Conservation (phyloP, 345 rosid species). For the Lepidium aucheri region DNA sequence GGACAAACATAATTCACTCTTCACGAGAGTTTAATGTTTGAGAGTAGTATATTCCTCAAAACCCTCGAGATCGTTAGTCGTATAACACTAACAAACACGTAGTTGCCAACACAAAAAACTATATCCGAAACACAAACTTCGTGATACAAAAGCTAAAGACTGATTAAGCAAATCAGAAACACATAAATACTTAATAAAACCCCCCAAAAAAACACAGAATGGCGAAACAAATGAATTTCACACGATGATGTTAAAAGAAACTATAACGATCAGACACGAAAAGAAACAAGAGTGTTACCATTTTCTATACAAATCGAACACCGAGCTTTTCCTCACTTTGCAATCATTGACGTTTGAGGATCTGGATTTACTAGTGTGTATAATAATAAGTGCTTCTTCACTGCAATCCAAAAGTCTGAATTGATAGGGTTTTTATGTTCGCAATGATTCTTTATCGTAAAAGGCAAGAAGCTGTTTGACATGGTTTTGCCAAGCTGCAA, state of each 20-base stretch:
- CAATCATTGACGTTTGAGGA: background rate
- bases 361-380: background rate
- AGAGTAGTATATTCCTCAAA: background rate
- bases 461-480: conserved; percentile 80
- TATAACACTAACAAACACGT: conserved; percentile 5
- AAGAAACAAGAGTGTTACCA: background rate
- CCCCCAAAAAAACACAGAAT: background rate
- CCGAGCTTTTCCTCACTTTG: background rate
- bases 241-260: background rate
- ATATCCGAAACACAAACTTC: conserved; percentile 8
- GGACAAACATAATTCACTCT: background rate
- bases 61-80: background rate
- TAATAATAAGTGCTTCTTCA: background rate
- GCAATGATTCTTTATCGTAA: conserved; percentile 51
- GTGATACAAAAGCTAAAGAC: conserved; percentile 1
- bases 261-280: background rate
- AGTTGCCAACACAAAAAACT: conserved; percentile 9
- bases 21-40: conserved; percentile 13
- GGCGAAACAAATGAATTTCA: background rate
- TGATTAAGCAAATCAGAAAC: conserved; percentile 10
- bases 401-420: background rate
- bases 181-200: background rate
- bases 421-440: background rate
- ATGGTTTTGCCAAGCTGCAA: conserved; percentile 83
- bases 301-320: background rate